Percentiles rank a stretch among this genome's conserved stretches.
These are phyloP conservation scores for Myriangium duriaei DNA, from an alignment of 2,329 filamentous ascomycete species.

Conservation along the genomic window DNA sequence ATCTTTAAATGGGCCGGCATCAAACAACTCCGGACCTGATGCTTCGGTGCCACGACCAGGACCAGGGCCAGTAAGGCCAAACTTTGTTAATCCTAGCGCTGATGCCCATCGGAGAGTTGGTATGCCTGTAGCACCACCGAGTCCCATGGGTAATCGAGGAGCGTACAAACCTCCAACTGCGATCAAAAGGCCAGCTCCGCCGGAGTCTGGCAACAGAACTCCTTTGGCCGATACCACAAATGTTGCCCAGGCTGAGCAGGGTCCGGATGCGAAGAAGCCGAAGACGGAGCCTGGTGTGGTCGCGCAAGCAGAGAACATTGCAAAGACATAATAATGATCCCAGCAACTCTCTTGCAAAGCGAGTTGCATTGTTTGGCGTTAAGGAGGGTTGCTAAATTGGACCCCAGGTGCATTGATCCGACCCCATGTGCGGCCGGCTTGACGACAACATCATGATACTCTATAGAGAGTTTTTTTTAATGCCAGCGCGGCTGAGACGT, in stretches of 20 bases:
- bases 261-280: slow-evolving; percentile 29
- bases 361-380: slow-evolving; percentile 2
- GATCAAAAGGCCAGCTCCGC: slow-evolving; percentile 22
- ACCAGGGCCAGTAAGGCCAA: slow-evolving; percentile 17
- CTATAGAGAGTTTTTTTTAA: too few relatives aligned
- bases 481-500: too few relatives aligned
- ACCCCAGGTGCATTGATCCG: too few relatives aligned
- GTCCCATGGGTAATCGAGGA: slow-evolving; percentile 31
- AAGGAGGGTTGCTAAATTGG: too few relatives aligned
- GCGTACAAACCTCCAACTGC: slow-evolving; percentile 33
- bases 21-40: not conserved
- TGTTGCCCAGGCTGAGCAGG: slow-evolving; percentile 22
- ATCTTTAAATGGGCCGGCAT: slow-evolving; percentile 10
- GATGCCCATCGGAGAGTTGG: slow-evolving; percentile 37
- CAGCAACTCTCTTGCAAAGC: slow-evolving; percentile 1
- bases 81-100: slow-evolving; percentile 37
- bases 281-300: slow-evolving; percentile 20
- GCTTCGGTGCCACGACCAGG: slow-evolving; percentile 1
- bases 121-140: slow-evolving; percentile 34
- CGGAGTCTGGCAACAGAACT: slow-evolving; percentile 17
- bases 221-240: slow-evolving; percentile 37
- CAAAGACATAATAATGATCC: slow-evolving; percentile 3
- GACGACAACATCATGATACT: too few relatives aligned
- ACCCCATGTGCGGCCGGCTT: too few relatives aligned
- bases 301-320: not conserved